A percentile compares a stretch with the other conserved stretches of the same genome.
Evolutionary conservation across 177 flowering plant species (phyloP).

Genomic region (Vitis hybrid): DNA sequence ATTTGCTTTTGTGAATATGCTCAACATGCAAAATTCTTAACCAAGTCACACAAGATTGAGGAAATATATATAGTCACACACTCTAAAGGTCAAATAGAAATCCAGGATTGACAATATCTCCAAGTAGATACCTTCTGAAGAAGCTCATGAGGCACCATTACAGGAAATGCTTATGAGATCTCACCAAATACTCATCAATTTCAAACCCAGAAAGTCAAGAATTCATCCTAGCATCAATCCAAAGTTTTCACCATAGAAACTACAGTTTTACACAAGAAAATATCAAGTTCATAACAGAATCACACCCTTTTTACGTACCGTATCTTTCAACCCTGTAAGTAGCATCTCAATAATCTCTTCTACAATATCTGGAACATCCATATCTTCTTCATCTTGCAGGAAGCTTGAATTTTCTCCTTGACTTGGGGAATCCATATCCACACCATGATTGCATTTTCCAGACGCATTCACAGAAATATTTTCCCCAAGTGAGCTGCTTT

Average conservation of each 20-base stretch:
- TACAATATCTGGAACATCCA: slow-evolving; percentile 87
- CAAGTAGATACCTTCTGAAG: too few species aligned
- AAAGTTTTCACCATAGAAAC: neutral
- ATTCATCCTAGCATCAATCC: neutral
- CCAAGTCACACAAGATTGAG: neutral
- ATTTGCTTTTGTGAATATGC: too few species aligned
- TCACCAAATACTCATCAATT: neutral
- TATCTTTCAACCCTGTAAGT: slow-evolving; percentile 80
- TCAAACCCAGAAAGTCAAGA: neutral
- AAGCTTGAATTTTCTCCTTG: slow-evolving; percentile 21
- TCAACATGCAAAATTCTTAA: neutral
- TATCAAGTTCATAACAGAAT: slow-evolving; percentile 1
- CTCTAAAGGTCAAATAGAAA: neutral
- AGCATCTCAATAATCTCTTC: slow-evolving; percentile 89
- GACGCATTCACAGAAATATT: slow-evolving; percentile 32
- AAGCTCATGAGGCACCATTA: too few species aligned
- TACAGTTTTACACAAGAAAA: slow-evolving; percentile 4
- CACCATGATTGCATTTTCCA: slow-evolving; percentile 14
- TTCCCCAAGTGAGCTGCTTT: slow-evolving; percentile 53
- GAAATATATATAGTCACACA: neutral
- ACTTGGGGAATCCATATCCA: slow-evolving; percentile 18
- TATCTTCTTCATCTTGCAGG: slow-evolving; percentile 70
- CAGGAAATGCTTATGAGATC: neutral
- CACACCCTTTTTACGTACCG: slow-evolving; percentile 54
- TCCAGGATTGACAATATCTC: too few species aligned